Evolutionary conservation across 805 yeast genomes (phyloP).

Genomic region (Yarrowia sp.): DNA sequence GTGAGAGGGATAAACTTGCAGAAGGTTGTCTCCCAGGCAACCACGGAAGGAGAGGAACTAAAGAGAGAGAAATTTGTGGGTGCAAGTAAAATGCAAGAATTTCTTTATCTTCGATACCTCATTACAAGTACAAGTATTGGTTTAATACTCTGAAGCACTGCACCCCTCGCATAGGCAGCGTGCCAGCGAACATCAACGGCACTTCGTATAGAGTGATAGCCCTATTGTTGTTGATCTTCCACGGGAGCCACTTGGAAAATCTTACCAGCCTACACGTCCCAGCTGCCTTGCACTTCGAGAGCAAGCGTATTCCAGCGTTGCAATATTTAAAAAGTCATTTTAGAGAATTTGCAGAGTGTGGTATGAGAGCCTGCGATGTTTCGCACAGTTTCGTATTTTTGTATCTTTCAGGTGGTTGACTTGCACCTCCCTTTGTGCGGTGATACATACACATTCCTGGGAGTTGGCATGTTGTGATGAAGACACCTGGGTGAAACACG

Average conservation of each 20-base stretch:
- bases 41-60: neutral
- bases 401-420: neutral
- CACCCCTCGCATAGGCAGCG: neutral
- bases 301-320: neutral
- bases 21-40: constrained; percentile 1
- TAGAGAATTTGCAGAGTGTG: neutral
- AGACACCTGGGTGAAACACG: constrained; percentile 21
- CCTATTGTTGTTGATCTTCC: constrained; percentile 20
- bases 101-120: too few relatives aligned
- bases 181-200: neutral
- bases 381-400: neutral
- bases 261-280: constrained; percentile 2
- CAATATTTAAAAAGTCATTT: neutral
- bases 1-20: constrained; percentile 11
- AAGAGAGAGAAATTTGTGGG: neutral
- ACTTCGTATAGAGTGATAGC: neutral
- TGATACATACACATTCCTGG: neutral
- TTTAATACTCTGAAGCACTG: too few relatives aligned
- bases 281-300: neutral
- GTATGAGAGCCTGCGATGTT: neutral
- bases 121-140: too few relatives aligned
- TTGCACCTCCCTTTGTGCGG: neutral
- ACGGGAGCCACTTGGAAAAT: constrained; percentile 6
- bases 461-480: neutral
- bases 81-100: too few relatives aligned